These are phyloP conservation scores for Kwoniella dejecticola DNA, from an alignment of 768 basidiomycete species.

Conservation along the genomic window DNA sequence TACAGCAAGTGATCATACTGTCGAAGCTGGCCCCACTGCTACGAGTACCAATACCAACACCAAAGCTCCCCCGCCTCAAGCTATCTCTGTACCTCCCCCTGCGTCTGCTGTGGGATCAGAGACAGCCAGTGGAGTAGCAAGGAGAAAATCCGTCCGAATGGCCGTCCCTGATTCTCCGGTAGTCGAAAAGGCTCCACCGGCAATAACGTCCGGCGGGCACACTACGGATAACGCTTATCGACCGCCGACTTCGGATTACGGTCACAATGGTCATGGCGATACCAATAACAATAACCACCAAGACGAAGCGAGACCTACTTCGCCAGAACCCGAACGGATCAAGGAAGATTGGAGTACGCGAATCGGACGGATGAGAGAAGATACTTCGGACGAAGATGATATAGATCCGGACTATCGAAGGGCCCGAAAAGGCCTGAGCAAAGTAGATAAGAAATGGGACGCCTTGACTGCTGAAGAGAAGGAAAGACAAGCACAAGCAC, in stretches of 20 bases:
- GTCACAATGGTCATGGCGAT: no score
- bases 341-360: constrained; percentile 40
- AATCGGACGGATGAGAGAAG: constrained; percentile 45
- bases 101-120: not conserved
- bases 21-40: constrained; percentile 10
- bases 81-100: not conserved
- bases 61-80: constrained; percentile 7
- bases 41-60: constrained; percentile 3
- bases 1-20: constrained; percentile 19
- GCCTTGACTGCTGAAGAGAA: constrained; percentile 16
- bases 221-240: constrained; percentile 13
- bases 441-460: constrained; percentile 47
- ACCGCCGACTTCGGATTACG: constrained; percentile 2
- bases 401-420: constrained; percentile 41
- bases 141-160: constrained; percentile 52
- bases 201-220: not conserved
- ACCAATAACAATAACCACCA: not conserved
- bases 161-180: constrained; percentile 48
- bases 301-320: constrained; percentile 11
- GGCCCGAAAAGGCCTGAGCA: constrained; percentile 40
- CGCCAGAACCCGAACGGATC: constrained; percentile 20
- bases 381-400: constrained; percentile 47
- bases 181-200: constrained; percentile 13
- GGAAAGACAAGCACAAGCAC: constrained; percentile 32
- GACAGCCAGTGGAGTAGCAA: constrained; percentile 22